Percentiles rank a stretch among this genome's conserved stretches.
phyloP scores from a whole-genome alignment of 2,329 filamentous ascomycete genomes.

The Ophiostoma tasmaniense region DNA sequence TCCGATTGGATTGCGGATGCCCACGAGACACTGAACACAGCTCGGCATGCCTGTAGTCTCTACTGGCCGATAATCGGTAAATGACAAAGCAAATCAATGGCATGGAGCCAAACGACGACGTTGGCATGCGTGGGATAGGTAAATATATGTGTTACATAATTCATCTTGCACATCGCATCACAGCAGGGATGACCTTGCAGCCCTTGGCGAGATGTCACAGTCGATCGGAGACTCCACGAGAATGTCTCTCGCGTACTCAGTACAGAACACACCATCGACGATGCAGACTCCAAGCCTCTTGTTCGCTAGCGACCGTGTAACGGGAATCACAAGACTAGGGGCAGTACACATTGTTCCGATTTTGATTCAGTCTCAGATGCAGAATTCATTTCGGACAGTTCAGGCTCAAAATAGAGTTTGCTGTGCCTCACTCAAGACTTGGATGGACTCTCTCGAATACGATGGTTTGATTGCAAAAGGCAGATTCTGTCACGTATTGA shows the following conservation, averaged over 20 bases:
- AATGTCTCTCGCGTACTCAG: too few species aligned
- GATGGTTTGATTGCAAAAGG: background rate
- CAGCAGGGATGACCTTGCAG: background rate
- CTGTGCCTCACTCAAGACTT: background rate
- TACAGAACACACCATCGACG: background rate
- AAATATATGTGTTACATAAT: background rate
- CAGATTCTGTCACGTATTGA: background rate
- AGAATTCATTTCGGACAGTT: too few species aligned
- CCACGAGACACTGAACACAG: conserved; percentile 3
- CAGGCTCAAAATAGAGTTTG: too few species aligned
- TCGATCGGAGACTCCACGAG: background rate
- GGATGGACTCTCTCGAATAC: background rate
- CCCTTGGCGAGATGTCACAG: background rate
- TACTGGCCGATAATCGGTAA: background rate
- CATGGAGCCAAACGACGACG: background rate
- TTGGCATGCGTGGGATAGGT: background rate
- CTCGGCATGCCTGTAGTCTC: too few species aligned
- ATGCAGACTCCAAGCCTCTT: background rate
- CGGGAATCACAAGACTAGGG: background rate
- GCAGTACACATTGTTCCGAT: too few species aligned
- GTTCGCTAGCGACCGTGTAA: background rate
- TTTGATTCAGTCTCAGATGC: too few species aligned
- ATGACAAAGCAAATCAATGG: background rate
- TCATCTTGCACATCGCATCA: background rate
- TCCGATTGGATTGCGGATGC: conserved; percentile 3